These are phyloP conservation scores for Porcisia deanei DNA, from an alignment of 208 protist genomes.

Conservation along the genomic window DNA sequence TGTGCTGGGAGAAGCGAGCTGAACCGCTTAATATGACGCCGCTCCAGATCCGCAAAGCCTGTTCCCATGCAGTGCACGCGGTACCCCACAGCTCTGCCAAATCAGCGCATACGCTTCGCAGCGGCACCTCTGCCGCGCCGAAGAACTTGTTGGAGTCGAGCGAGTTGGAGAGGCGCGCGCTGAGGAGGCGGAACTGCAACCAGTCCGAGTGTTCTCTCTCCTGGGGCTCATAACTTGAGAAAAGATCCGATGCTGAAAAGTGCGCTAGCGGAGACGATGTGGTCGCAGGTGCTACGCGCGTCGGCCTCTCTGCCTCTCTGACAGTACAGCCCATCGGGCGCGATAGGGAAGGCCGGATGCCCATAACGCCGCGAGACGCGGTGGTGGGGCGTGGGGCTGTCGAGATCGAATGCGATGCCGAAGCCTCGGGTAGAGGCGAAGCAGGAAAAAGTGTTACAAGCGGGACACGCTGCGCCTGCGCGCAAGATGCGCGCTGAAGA, in stretches of 20 bases:
- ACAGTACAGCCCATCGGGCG: neutral
- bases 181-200: slow-evolving; percentile 34
- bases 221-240: slow-evolving; percentile 2
- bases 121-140: slow-evolving; percentile 20
- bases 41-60: neutral
- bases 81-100: slow-evolving; percentile 22
- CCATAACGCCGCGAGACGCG: neutral
- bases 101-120: slow-evolving; percentile 35
- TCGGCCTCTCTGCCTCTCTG: neutral
- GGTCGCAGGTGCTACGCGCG: neutral
- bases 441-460: slow-evolving; percentile 29
- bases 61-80: slow-evolving; percentile 15
- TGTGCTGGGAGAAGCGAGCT: neutral
- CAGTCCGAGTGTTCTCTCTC: slow-evolving; percentile 5
- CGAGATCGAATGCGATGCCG: neutral
- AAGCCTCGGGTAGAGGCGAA: neutral
- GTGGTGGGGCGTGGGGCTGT: neutral
- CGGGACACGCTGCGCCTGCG: slow-evolving; percentile 19
- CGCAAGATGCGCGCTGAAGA: slow-evolving; percentile 20
- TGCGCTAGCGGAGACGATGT: neutral
- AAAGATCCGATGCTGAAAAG: neutral
- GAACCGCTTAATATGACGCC: neutral
- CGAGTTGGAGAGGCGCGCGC: slow-evolving; percentile 36
- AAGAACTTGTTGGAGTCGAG: slow-evolving; percentile 50
- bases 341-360: neutral